phyloP scores from a whole-genome alignment of 1,284 basidiomycete genomes.

The Ustilago trichophora region DNA sequence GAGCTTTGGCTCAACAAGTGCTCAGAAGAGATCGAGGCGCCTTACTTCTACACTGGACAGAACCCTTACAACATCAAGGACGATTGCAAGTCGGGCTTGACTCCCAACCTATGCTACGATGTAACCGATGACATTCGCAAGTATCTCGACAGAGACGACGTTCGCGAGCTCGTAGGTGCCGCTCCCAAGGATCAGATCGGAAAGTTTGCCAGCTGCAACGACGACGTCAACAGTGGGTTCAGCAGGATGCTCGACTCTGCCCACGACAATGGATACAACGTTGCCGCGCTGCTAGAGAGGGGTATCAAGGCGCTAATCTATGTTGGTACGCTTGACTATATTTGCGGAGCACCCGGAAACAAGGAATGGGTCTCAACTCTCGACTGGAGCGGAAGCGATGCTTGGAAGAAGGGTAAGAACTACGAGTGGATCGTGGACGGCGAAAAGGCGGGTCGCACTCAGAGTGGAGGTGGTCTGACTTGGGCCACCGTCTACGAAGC shows the following conservation, averaged over 20 bases:
- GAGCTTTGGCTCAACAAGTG: constrained; percentile 30
- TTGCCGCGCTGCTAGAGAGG: constrained; percentile 78
- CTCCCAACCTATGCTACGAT: constrained; percentile 52
- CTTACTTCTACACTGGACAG: constrained; percentile 48
- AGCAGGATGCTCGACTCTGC: constrained; percentile 18
- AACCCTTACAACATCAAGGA: constrained; percentile 62
- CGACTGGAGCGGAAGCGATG: constrained; percentile 30
- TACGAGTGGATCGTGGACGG: constrained; percentile 48
- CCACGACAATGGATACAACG: constrained; percentile 68
- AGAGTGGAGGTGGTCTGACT: constrained; percentile 33
- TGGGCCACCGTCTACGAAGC: constrained; percentile 56
- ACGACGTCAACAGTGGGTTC: constrained; percentile 38
- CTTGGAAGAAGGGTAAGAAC: constrained; percentile 25
- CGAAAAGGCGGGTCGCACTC: constrained; percentile 39
- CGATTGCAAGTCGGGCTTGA: constrained; percentile 48
- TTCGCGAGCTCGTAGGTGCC: constrained; percentile 50
- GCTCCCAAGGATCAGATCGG: constrained; percentile 49
- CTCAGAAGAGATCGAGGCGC: constrained; percentile 29
- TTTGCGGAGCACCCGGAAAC: constrained; percentile 58
- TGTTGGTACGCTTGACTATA: constrained; percentile 70
- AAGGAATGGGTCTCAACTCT: constrained; percentile 41
- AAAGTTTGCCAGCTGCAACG: constrained; percentile 47
- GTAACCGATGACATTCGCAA: constrained; percentile 50
- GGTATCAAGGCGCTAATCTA: constrained; percentile 78
- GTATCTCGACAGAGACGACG: constrained; percentile 59